These are phyloP conservation scores for Ophiognomonia clavigignenti-juglandacearum DNA, from an alignment of 2,329 filamentous ascomycete species.

Conservation along the genomic window DNA sequence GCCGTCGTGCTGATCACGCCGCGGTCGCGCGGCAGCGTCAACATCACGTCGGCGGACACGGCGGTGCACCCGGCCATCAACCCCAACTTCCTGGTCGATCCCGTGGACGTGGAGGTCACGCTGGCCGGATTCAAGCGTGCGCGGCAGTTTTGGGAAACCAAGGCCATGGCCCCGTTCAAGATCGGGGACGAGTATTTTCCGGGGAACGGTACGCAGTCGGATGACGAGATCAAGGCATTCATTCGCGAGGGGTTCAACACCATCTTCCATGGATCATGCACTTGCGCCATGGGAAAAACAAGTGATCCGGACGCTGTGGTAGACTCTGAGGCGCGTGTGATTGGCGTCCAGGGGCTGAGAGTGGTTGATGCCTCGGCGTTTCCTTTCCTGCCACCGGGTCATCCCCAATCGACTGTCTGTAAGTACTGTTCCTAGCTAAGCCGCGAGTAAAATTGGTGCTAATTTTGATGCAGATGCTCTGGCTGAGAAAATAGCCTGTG, in stretches of 20 bases:
- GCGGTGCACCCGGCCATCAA: constrained; percentile 31
- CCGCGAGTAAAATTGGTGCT: neutral
- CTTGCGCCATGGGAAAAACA: constrained; percentile 31
- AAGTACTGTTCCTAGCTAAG: neutral
- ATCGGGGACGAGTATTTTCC: constrained; percentile 27
- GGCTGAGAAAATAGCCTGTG: neutral
- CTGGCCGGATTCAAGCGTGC: constrained; percentile 23
- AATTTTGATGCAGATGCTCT: neutral
- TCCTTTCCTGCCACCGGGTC: constrained; percentile 2
- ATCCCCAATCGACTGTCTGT: neutral
- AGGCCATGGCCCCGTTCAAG: constrained; percentile 11
- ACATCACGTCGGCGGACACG: constrained; percentile 25
- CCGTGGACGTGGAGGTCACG: neutral
- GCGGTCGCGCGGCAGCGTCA: constrained; percentile 19
- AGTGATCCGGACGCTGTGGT: neutral
- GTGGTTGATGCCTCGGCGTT: constrained; percentile 2
- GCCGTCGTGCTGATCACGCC: neutral
- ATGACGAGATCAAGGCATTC: constrained; percentile 29
- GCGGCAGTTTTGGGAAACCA: constrained; percentile 5
- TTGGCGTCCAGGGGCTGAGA: constrained; percentile 3
- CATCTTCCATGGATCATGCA: constrained; percentile 28
- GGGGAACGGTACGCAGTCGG: constrained; percentile 26
- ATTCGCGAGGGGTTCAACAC: constrained; percentile 22
- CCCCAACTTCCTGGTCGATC: constrained; percentile 30
- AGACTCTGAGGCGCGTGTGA: neutral